These are phyloP conservation scores for Lepidium sativum DNA, from an alignment of 345 rosid species.

Conservation along the genomic window DNA sequence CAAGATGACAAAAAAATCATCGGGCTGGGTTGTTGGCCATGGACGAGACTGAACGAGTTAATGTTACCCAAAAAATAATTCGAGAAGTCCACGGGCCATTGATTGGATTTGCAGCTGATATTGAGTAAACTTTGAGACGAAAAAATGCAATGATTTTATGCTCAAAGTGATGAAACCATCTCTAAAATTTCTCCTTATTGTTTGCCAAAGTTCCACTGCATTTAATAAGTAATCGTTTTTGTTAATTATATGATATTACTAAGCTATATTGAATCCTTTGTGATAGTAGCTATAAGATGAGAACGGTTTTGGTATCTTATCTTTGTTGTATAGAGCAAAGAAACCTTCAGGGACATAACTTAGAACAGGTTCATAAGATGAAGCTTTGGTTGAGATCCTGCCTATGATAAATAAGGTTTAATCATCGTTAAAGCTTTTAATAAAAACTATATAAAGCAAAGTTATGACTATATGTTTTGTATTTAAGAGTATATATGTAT, in stretches of 20 bases:
- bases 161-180: constrained; percentile 14
- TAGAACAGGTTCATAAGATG: background rate
- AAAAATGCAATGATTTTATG: constrained; percentile 20
- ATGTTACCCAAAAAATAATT: constrained; percentile 19
- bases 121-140: constrained; percentile 13
- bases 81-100: constrained; percentile 3
- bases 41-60: constrained; percentile 21
- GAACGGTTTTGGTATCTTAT: constrained; percentile 4
- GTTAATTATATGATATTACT: background rate
- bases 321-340: background rate
- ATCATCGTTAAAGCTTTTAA: background rate
- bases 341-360: background rate
- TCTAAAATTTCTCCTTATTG: background rate
- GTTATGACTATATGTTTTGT: background rate
- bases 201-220: constrained; percentile 12
- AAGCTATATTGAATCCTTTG: background rate
- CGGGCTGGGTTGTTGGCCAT: constrained; percentile 8
- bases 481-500: too few species aligned
- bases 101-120: background rate
- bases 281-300: constrained; percentile 6
- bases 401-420: background rate
- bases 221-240: background rate
- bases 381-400: background rate
- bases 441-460: background rate
- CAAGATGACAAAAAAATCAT: background rate